Evolutionary conservation across 352 stramenopile species (phyloP), one percentile per base, ranked within the genome.

Genomic region (Phytophthora gonapodyides): DNA sequence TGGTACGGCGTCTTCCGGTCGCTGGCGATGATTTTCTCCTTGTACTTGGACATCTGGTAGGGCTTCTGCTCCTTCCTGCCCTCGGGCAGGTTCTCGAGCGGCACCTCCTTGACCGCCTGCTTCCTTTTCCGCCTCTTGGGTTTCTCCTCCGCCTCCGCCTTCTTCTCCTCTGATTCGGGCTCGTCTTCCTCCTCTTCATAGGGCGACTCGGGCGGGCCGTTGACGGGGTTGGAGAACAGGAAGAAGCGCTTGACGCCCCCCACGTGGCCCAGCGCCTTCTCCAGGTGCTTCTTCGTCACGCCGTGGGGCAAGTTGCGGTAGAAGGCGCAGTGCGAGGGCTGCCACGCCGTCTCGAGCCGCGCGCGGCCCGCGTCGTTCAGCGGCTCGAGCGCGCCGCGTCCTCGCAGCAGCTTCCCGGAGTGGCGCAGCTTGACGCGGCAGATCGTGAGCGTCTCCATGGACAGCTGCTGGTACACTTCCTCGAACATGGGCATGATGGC

Each of bases 361-460:
- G 67, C 65, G 16, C 51, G 71, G 17, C 77, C 84, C 0, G 45
- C 42, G 3, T 84, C 73, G 37, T 82, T 75, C 7, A 91, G n/a
- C 27, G 70, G 66, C 52, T 75, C 42, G 5, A 92, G 45, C 5
- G 50, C 70, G 19, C 76, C 82, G 27, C 75, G 67, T 24, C 83
- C 81, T 16, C 76, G 82, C 36, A 92, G 43, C 31, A 90, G 60
- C 50, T 90, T 92, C 24, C 76, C 48, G 19, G 83, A 82, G 62
- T 93, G 84, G 37, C 82, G 84, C 41, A 87, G 49, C 61, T 91
- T 90, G 35, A 95, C 78, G 44, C 84, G 82, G 49, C 84, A 95
- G 40, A 95, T 93, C 42, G 82, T 95, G 33, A 95, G 74, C 58
- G 83, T 93, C 63, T 95, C 87, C 34, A 95, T 77, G 27, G 87